Evolutionary conservation across 345 rosid species (phyloP), one percentile per base, ranked within the genome.

Genomic region (Boechera divaricarpa): DNA sequence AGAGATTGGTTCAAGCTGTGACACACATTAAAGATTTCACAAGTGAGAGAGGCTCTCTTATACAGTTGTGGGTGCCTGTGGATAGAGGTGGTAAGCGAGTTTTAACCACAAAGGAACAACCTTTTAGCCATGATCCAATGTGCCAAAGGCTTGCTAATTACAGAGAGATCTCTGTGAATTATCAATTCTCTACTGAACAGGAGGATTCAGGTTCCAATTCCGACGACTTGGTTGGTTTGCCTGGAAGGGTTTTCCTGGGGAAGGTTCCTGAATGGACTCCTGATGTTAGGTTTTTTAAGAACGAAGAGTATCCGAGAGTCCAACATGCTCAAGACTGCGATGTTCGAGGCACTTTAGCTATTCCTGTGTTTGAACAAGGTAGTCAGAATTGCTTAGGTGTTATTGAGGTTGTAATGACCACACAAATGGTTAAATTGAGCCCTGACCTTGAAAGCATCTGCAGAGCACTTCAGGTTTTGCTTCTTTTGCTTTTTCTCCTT

Each of bases 211-310:
- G 13, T 28, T 67, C 79, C 2, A 75, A 0, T 59, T 82, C 89
- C 45, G 79, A 83, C 82, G 97, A 86, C 64, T 10, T 72, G 63
- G 69, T 80, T 67, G 98, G 98, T 54, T 67, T 94, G 80, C 97
- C 97, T 31, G 89, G 97, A 69, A 87, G 97, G 13, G 98, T 94
- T 60, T 92, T 86, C 87, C 77, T 92, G 80, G 86, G 84, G 51
- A 84, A 89, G 79, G 88, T 89, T 80, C 97, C 97, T 42, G 98
- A 94, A 80, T 94, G 97, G 97, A 92, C 95, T 49, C 98, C 97
- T 28, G 97, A 94, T 86, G 97, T 90, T 52, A 86, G 91, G 56
- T 92, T 89, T 83, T 92, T 92, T 68, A 86, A 82, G 85, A 89
- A 87, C 44, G 97, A 94, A 15, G 98, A 94, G 73, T 94, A 92